Base-by-base conservation (phyloP, 169 alveolate species). In the Plasmodium chabaudi region DNA sequence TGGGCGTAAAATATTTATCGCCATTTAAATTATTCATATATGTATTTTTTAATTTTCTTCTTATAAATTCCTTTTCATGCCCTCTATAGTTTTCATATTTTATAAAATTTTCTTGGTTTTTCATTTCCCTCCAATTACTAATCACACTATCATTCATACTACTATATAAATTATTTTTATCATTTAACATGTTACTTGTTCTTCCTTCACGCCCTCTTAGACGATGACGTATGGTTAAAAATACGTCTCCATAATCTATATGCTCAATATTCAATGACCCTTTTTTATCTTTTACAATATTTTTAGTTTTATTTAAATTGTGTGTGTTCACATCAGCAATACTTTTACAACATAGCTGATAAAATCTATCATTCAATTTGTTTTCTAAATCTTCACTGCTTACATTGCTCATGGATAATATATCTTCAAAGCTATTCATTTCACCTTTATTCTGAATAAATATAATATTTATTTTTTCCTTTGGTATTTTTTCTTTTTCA, bases 321-420 rank as follows among this genome's bases (percentile, higher is more conserved):
- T 75, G 51, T 23, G 88, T 75, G 42, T 75, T 75, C 47, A 75
- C 64, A 75, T 75, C 88, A 46, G 88, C 88, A 61, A 75, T 65
- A 75, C 88, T 75, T 61, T 75, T 75, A 42, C 75, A 75, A 42
- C 67, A 75, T n/a, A 75, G 23, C 46, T 75, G 88, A 27, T 75
- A 75, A 75, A 75, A 23, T 75, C 64, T 75, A 9, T 75, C 88
- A 55, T 75, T 75, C 47, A 75, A 42, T 47, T 75, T 75, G 42
- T 75, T 75, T 51, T 75, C 75, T 61, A 75, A 55, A 7, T 75
- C 19, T 75, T 63, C 67, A 75, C 13, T 63, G 57, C 19, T 75
- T 39, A 21, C 39, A 61, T 75, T 75, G 23, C 53, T 64, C 88
- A 75, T 75, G 44, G 75, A 15, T 23, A 75, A 21, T 5, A 75